Evolutionary conservation across 306 rosid species (phyloP).

Genomic region (Cicer yamashitae): DNA sequence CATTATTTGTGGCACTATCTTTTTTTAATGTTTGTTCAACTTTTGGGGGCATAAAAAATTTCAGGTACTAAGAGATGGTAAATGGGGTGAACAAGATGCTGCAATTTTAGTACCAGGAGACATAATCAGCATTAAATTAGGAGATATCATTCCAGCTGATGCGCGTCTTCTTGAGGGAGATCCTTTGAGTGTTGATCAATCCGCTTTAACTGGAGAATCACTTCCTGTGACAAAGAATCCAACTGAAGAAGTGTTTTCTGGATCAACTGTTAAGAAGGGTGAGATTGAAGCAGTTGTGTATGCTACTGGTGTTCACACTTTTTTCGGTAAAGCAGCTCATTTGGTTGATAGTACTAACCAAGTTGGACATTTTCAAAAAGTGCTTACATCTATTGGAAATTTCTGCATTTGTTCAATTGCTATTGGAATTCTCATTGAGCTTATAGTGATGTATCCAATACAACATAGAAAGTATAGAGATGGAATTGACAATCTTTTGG

Average conservation of each 20-base stretch:
- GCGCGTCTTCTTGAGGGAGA: constrained; percentile 98
- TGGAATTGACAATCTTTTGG: constrained; percentile 89
- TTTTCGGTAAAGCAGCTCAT: constrained; percentile 95
- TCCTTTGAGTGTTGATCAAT: constrained; percentile 89
- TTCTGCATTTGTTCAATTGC: constrained; percentile 95
- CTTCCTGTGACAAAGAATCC: constrained; percentile 86
- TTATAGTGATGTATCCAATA: constrained; percentile 88
- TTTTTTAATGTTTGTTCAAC: constrained; percentile 7
- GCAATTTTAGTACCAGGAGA: constrained; percentile 93
- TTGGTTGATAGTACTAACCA: constrained; percentile 95
- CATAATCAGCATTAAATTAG: constrained; percentile 87
- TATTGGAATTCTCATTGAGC: constrained; percentile 70
- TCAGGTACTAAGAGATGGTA: constrained; percentile 86
- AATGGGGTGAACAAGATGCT: constrained; percentile 93
- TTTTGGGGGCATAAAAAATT: constrained; percentile 9
- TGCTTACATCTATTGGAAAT: constrained; percentile 92
- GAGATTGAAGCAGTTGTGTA: constrained; percentile 94
- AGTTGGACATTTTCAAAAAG: constrained; percentile 96
- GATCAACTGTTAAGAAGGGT: constrained; percentile 94
- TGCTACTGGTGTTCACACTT: constrained; percentile 97
- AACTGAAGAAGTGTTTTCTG: constrained; percentile 86
- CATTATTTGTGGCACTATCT: neutral
- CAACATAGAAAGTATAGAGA: constrained; percentile 83
- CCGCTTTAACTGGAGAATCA: constrained; percentile 96
- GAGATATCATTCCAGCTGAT: constrained; percentile 94